Conservation (phyloP, 768 basidiomycete genomes). For the Jaapia argillacea region DNA sequence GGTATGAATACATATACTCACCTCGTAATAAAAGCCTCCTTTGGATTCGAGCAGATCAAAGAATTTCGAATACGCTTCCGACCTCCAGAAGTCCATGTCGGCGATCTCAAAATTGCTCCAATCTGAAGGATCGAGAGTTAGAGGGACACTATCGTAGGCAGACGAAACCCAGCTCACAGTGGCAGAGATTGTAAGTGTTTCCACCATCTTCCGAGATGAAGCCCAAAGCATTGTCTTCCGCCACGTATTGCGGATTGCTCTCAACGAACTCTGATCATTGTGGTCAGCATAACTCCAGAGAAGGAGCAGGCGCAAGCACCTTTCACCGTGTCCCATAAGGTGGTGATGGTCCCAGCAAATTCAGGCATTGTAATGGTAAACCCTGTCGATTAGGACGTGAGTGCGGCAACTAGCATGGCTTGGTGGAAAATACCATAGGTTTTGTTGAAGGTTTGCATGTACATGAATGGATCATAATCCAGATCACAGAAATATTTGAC, state of each 20-base stretch:
- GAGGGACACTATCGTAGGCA: background rate
- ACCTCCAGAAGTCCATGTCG: conserved; percentile 74
- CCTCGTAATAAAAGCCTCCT: conserved; percentile 91
- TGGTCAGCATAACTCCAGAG: background rate
- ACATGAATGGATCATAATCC: conserved; percentile 52
- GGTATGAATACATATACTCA: conserved; percentile 12
- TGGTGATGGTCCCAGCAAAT: conserved; percentile 71
- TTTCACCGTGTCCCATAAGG: conserved; percentile 69
- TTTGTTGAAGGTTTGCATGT: conserved; percentile 74
- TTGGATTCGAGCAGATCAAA: conserved; percentile 72
- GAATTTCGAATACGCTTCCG: conserved; percentile 73
- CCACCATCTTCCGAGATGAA: conserved; percentile 73
- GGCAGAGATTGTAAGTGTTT: conserved; percentile 64
- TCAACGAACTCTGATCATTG: conserved; percentile 51
- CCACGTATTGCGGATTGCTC: conserved; percentile 49
- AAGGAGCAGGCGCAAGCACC: conserved; percentile 25
- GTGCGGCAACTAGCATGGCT: too few relatives aligned
- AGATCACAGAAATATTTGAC: conserved; percentile 79
- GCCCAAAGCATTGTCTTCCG: conserved; percentile 54
- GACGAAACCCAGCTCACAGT: conserved; percentile 35
- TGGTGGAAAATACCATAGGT: conserved; percentile 60
- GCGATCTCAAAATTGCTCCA: conserved; percentile 96
- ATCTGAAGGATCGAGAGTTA: conserved; percentile 40
- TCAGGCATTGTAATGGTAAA: conserved; percentile 77
- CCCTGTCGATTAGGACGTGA: conserved; percentile 28